Percentiles rank a stretch among this genome's conserved stretches.
Conservation (phyloP, 805 yeast species). For the Pichia membranifaciens region DNA sequence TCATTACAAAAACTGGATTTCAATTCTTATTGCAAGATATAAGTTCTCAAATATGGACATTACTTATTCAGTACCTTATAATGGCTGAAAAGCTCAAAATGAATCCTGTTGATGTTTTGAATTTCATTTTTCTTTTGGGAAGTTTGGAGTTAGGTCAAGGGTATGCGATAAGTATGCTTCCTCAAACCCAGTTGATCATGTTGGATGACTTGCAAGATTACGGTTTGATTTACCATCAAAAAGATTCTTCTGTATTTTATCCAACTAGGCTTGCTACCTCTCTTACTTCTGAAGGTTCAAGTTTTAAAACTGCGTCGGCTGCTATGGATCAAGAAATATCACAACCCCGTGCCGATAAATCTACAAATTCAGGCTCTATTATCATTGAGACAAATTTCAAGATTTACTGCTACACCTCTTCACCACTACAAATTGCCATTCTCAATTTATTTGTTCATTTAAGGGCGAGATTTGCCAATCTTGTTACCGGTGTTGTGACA, state of each 20-base stretch:
- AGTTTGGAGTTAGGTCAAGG: conserved; percentile 87
- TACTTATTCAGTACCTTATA: conserved; percentile 78
- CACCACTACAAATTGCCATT: conserved; percentile 92
- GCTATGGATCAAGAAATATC: conserved; percentile 64
- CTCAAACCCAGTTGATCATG: conserved; percentile 79
- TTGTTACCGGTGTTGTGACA: conserved; percentile 91
- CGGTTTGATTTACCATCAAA: conserved; percentile 64
- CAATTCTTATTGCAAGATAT: conserved; percentile 91
- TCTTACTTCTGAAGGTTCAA: conserved; percentile 75
- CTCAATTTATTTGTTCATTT: conserved; percentile 82
- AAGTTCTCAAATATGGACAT: conserved; percentile 91
- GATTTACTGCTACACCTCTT: conserved; percentile 85
- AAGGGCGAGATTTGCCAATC: conserved; percentile 77
- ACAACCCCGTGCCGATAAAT: conserved; percentile 20
- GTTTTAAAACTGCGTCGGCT: conserved; percentile 64
- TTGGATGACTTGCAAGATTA: conserved; percentile 85
- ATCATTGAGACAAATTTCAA: conserved; percentile 93
- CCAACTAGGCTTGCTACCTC: conserved; percentile 91
- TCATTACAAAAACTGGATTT: conserved; percentile 87
- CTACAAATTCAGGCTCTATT: conserved; percentile 51
- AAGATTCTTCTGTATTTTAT: conserved; percentile 61
- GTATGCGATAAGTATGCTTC: conserved; percentile 63
- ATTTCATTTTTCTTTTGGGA: conserved; percentile 90
- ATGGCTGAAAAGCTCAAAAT: conserved; percentile 77
- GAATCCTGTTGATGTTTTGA: conserved; percentile 95